Percentiles rank a stretch among this genome's conserved stretches.
Evolutionary conservation across 495 filamentous ascomycete species (phyloP).

Genomic region (Penicillium cinerascens): DNA sequence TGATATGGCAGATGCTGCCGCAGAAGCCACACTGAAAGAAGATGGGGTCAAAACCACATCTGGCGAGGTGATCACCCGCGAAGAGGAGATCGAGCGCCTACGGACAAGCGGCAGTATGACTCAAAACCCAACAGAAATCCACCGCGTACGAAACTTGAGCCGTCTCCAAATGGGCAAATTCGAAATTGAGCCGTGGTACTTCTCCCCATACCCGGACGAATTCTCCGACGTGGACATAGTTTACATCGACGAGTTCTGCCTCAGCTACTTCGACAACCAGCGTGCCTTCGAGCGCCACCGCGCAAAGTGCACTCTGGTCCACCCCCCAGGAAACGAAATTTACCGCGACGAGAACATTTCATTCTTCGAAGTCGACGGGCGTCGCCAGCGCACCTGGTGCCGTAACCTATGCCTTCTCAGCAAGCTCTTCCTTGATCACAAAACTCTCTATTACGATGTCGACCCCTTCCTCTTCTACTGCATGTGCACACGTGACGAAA

Average conservation of each 20-base stretch:
- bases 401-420: slow-evolving; percentile 90
- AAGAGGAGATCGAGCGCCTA: slow-evolving; percentile 94
- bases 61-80: slow-evolving; percentile 62
- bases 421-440: slow-evolving; percentile 97
- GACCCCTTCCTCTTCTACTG: slow-evolving; percentile 98
- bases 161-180: slow-evolving; percentile 89
- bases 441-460: slow-evolving; percentile 99
- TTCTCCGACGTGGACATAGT: slow-evolving; percentile 84
- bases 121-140: slow-evolving; percentile 95
- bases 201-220: slow-evolving; percentile 88
- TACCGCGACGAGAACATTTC: slow-evolving; percentile 92
- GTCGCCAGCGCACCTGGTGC: slow-evolving; percentile 94
- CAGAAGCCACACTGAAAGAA: slow-evolving; percentile 40
- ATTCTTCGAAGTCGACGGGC: slow-evolving; percentile 96
- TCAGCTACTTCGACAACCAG: slow-evolving; percentile 79
- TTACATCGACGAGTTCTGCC: slow-evolving; percentile 97
- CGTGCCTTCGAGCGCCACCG: slow-evolving; percentile 82
- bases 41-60: slow-evolving; percentile 37
- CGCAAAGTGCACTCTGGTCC: slow-evolving; percentile 82
- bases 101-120: slow-evolving; percentile 96
- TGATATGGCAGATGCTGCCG: slow-evolving; percentile 60
- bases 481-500: slow-evolving; percentile 84
- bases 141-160: slow-evolving; percentile 89
- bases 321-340: slow-evolving; percentile 96
- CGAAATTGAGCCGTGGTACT: slow-evolving; percentile 97